phyloP scores from a whole-genome alignment of 805 yeast species.

The Pichia nanzhaoensis region DNA sequence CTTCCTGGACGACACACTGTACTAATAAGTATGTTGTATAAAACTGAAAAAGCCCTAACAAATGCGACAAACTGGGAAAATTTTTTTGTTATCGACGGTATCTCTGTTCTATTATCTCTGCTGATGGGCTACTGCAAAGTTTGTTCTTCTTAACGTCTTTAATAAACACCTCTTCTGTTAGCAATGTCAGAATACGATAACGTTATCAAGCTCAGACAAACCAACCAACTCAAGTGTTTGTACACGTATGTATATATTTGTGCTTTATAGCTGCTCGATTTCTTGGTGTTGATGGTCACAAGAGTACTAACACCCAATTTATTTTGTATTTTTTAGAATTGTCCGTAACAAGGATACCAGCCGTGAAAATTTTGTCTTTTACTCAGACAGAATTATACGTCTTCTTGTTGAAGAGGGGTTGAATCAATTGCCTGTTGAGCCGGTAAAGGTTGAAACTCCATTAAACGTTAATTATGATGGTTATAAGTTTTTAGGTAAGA shows the following conservation, averaged over 20 bases:
- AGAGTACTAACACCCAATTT: not conserved
- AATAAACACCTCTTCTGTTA: too few species aligned
- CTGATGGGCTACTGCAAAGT: too few species aligned
- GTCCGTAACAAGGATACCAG: slow-evolving; percentile 76
- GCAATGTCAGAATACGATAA: slow-evolving; percentile 31
- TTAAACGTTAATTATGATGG: slow-evolving; percentile 70
- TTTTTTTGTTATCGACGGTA: too few species aligned
- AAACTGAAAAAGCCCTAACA: not conserved
- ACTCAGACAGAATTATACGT: slow-evolving; percentile 91
- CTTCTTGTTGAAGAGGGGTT: slow-evolving; percentile 92
- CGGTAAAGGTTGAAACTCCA: slow-evolving; percentile 63
- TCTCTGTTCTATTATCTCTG: too few species aligned
- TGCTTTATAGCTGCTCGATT: too few species aligned
- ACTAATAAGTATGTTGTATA: too few species aligned
- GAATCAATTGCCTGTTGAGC: slow-evolving; percentile 85
- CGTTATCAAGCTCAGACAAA: slow-evolving; percentile 72
- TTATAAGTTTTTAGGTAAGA: slow-evolving; percentile 77
- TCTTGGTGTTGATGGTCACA: too few species aligned
- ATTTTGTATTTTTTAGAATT: slow-evolving; percentile 35
- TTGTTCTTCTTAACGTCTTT: too few species aligned
- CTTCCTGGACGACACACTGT: slow-evolving; percentile 18
- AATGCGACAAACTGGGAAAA: too few species aligned
- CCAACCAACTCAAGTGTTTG: slow-evolving; percentile 82
- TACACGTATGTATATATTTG: slow-evolving; percentile 45
- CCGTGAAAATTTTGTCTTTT: slow-evolving; percentile 91